Evolutionary conservation across 2,329 filamentous ascomycete species (phyloP).

Genomic region (Diaporthe caulivora): DNA sequence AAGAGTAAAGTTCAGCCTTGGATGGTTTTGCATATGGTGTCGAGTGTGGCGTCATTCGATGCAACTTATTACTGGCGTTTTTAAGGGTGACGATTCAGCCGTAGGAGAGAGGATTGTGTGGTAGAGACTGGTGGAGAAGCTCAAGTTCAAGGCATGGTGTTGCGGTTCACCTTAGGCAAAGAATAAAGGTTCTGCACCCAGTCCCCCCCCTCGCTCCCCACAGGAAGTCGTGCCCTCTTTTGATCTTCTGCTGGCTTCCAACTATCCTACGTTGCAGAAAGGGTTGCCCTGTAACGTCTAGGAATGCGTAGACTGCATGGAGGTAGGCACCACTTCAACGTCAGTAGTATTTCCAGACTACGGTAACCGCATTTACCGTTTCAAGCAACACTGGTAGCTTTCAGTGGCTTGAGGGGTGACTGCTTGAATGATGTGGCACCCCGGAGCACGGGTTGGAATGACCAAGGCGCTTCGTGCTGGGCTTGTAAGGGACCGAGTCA

Average conservation of each 20-base stretch:
- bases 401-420: not conserved
- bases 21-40: constrained; percentile 32
- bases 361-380: not conserved
- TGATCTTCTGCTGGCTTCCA: not conserved
- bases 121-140: constrained; percentile 1
- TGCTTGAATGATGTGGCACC: not conserved
- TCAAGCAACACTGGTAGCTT: not conserved
- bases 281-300: not conserved
- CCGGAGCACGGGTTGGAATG: not conserved
- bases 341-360: not conserved
- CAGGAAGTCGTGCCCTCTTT: not conserved
- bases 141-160: constrained; percentile 12
- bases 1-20: constrained; percentile 28
- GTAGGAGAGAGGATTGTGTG: not conserved
- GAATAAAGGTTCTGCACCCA: constrained; percentile 30
- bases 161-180: constrained; percentile 8
- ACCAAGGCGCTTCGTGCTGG: not conserved
- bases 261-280: no score
- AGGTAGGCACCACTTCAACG: not conserved
- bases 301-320: no score
- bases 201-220: no score
- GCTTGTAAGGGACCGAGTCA: not conserved
- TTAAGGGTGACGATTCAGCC: not conserved
- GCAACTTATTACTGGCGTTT: constrained; percentile 25
- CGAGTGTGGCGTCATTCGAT: constrained; percentile 31